Evolutionary conservation across 2,329 filamentous ascomycete species (phyloP), one percentile per base, ranked within the genome.

Genomic region (Decorospora gaudefroyi): DNA sequence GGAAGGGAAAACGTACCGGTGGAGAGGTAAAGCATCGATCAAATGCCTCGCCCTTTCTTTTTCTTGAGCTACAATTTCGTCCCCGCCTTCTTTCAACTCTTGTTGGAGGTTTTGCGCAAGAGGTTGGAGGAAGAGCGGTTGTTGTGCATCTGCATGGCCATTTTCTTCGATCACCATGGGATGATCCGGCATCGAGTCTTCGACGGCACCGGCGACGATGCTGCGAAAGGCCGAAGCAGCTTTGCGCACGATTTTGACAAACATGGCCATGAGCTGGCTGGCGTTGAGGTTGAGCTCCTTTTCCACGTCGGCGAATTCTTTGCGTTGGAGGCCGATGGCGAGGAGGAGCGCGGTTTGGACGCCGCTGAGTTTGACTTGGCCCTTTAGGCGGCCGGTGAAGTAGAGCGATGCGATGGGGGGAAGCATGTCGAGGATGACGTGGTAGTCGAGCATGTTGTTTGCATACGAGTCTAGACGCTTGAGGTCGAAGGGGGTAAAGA

Each of bases 361-460:
- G n/a, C 86, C 86, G 4, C 82, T 87, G 40, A 99, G 78, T 42
- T 80, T 85, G 57, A 96, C 78, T 35, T 77, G 76, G 23, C 74
- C 71, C 59, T 79, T 83, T 12, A 97, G 76, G 7, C 85, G 83
- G 33, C 89, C 88, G 0, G 83, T 84, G 72, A 99, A 99, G 76
- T 92, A 96, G 17, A 95, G 80, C 16, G 79, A 78, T 1, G 93
- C 86, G 51, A 99, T 84, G 1, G 79, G 81, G 0, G 93, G 93
- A 42, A 99, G 79, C 64, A 99, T 82, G 67, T 99, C 95, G 18
- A 97, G 80, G 42, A 99, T 93, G 58, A 96, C 91, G 65, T 96
- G 95, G 75, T 97, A 96, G 72, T 99, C 95, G 28, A 99, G 83
- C 80, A 96, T 88, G 72, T 95, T 96, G 72, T 95, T 95, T 11